Evolutionary conservation across 2,329 filamentous ascomycete genomes (phyloP).

Genomic region (Sporothrix pallida): DNA sequence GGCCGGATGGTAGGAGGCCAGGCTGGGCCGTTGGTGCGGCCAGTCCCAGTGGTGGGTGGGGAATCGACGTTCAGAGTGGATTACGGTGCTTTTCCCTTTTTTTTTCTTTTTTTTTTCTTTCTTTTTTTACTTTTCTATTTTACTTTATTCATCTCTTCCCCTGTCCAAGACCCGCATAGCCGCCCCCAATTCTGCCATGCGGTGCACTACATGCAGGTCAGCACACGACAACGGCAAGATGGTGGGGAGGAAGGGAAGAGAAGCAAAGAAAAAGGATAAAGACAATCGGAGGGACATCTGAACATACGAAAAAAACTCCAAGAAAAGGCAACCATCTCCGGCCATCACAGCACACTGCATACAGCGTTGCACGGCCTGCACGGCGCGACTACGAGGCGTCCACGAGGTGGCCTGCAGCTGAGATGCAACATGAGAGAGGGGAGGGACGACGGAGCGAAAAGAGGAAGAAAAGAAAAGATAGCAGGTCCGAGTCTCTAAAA

Average conservation of each 20-base stretch:
- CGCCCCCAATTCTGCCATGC: slow-evolving; percentile 24
- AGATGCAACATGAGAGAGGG: background rate
- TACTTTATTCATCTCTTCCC: background rate
- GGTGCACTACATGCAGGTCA: slow-evolving; percentile 20
- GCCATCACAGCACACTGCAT: slow-evolving; percentile 23
- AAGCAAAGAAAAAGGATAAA: background rate
- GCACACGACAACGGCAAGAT: slow-evolving; percentile 20
- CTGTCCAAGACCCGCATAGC: slow-evolving; percentile 23
- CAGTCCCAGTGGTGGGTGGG: slow-evolving; percentile 2
- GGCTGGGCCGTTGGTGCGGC: slow-evolving; percentile 5
- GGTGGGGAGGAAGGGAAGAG: slow-evolving; percentile 5
- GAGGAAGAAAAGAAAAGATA: background rate
- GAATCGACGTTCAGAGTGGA: background rate
- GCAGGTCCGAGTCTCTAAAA: background rate
- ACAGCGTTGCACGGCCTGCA: slow-evolving; percentile 23
- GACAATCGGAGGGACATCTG: background rate
- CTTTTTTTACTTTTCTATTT: background rate
- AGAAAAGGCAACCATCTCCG: background rate
- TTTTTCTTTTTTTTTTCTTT: background rate
- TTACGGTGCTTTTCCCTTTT: background rate
- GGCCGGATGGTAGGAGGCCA: slow-evolving; percentile 33
- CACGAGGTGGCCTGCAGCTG: background rate
- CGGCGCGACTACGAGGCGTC: slow-evolving; percentile 9
- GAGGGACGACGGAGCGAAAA: background rate
- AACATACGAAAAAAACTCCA: background rate